Conservation (phyloP, 2,329 filamentous ascomycete species). For the Trichoderma koningiopsis region DNA sequence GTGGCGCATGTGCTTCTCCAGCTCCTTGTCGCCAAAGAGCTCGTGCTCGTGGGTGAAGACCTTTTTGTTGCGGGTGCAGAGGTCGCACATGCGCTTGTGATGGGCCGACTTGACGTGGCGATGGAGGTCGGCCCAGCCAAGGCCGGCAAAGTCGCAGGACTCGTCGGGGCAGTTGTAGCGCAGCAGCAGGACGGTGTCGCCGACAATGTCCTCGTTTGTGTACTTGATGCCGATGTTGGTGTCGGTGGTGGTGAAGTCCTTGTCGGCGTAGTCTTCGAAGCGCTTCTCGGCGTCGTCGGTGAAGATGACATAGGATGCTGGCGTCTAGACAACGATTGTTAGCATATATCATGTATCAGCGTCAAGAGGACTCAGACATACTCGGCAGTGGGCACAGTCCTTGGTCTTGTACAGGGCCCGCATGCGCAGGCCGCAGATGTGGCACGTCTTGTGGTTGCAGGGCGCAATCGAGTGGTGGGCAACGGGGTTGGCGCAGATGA, state of each 20-base stretch:
- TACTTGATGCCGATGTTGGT: slow-evolving; percentile 90
- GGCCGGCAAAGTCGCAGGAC: slow-evolving; percentile 77
- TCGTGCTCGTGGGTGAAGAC: slow-evolving; percentile 98
- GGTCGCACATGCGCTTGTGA: slow-evolving; percentile 85
- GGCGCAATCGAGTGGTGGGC: slow-evolving; percentile 86
- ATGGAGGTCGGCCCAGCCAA: slow-evolving; percentile 61
- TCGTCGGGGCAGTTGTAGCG: slow-evolving; percentile 92
- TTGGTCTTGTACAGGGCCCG: slow-evolving; percentile 95
- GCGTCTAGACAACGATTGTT: slow-evolving; percentile 49
- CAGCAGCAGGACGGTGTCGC: slow-evolving; percentile 84
- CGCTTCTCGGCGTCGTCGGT: slow-evolving; percentile 81
- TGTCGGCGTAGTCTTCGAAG: slow-evolving; percentile 77
- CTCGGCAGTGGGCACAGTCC: slow-evolving; percentile 92
- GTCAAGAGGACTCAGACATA: slow-evolving; percentile 49
- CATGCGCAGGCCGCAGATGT: slow-evolving; percentile 91
- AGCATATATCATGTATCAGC: neutral
- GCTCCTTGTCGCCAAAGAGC: slow-evolving; percentile 77
- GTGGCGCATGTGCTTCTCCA: slow-evolving; percentile 84
- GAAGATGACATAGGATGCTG: slow-evolving; percentile 84
- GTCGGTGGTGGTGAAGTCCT: slow-evolving; percentile 77
- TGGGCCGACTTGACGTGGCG: slow-evolving; percentile 82
- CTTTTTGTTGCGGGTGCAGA: slow-evolving; percentile 92
- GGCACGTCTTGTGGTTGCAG: slow-evolving; percentile 95
- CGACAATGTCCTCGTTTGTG: slow-evolving; percentile 83
- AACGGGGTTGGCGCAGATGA: slow-evolving; percentile 93